These are phyloP conservation scores for Allantophomopsis lycopodina DNA, from an alignment of 2,329 filamentous ascomycete genomes.

Conservation along the genomic window DNA sequence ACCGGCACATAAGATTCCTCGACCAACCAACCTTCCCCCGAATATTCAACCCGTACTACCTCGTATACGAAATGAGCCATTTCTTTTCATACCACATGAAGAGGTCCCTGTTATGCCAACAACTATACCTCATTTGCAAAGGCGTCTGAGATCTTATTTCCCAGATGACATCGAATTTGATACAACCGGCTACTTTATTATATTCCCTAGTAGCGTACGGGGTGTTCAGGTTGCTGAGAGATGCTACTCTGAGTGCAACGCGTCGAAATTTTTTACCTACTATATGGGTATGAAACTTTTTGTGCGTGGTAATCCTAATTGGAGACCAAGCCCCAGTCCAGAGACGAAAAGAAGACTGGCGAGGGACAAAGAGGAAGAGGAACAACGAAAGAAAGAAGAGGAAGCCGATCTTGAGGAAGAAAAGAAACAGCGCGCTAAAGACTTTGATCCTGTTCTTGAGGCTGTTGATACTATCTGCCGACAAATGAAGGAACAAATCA, in stretches of 20 bases:
- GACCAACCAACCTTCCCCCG: constrained; percentile 20
- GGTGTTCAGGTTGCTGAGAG: constrained; percentile 72
- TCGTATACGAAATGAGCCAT: constrained; percentile 66
- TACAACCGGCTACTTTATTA: constrained; percentile 75
- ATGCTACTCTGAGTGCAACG: constrained; percentile 67
- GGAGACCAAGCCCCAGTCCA: constrained; percentile 25
- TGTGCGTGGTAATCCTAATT: constrained; percentile 12
- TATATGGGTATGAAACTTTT: constrained; percentile 83
- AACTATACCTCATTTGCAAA: constrained; percentile 82
- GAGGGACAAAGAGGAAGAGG: constrained; percentile 50
- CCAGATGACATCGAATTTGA: constrained; percentile 78
- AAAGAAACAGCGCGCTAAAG: constrained; percentile 72
- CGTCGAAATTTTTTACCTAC: constrained; percentile 82
- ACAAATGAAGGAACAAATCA: constrained; percentile 75
- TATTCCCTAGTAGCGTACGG: constrained; percentile 67
- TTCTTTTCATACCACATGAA: constrained; percentile 77
- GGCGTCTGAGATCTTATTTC: constrained; percentile 69
- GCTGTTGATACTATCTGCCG: constrained; percentile 66
- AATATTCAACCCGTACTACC: constrained; percentile 36
- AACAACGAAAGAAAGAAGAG: constrained; percentile 56
- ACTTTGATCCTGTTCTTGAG: constrained; percentile 81
- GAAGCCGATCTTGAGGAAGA: constrained; percentile 80
- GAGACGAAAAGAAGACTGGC: constrained; percentile 25
- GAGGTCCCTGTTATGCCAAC: constrained; percentile 78
- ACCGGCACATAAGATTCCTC: too few relatives aligned